Conservation (phyloP, 83 land plant species). For the Picea abies region DNA sequence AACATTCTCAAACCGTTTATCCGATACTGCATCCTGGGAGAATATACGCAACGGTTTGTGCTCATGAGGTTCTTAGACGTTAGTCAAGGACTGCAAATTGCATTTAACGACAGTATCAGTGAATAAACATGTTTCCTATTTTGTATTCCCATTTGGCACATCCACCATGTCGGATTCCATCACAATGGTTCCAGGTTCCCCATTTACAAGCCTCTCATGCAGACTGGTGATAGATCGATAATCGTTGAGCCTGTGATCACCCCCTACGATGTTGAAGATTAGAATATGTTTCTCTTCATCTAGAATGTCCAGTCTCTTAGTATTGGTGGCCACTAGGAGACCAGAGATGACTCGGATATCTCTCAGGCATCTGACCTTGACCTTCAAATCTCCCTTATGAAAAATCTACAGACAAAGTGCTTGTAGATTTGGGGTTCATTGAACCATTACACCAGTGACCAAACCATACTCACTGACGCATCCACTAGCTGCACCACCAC, state of each 20-base stretch:
- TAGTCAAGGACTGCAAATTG: slow-evolving; percentile 15
- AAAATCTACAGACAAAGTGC: slow-evolving; percentile 21
- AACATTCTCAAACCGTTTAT: no score
- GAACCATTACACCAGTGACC: slow-evolving; percentile 28
- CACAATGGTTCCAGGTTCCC: slow-evolving; percentile 18
- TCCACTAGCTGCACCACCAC: slow-evolving; percentile 16
- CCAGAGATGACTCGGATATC: no score
- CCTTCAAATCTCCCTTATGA: no score
- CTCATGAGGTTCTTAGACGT: no score
- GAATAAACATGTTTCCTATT: slow-evolving; percentile 35
- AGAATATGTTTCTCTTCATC: no score
- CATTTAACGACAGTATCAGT: slow-evolving; percentile 28
- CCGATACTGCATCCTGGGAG: no score
- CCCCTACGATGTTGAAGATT: no score
- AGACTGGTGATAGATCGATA: slow-evolving; percentile 58
- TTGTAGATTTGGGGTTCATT: slow-evolving; percentile 24
- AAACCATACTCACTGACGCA: slow-evolving; percentile 10
- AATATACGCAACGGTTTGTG: no score
- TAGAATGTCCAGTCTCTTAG: no score
- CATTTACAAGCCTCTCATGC: background rate
- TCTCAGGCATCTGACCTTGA: no score
- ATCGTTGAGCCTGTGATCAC: slow-evolving; percentile 13
- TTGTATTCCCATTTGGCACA: slow-evolving; percentile 32
- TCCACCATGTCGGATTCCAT: slow-evolving; percentile 39
- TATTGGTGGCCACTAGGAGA: no score